A percentile compares a stretch with the other conserved stretches of the same genome.
These are phyloP conservation scores for Ilex paraguariensis DNA, from an alignment of 305 asterid species.

Conservation along the genomic window DNA sequence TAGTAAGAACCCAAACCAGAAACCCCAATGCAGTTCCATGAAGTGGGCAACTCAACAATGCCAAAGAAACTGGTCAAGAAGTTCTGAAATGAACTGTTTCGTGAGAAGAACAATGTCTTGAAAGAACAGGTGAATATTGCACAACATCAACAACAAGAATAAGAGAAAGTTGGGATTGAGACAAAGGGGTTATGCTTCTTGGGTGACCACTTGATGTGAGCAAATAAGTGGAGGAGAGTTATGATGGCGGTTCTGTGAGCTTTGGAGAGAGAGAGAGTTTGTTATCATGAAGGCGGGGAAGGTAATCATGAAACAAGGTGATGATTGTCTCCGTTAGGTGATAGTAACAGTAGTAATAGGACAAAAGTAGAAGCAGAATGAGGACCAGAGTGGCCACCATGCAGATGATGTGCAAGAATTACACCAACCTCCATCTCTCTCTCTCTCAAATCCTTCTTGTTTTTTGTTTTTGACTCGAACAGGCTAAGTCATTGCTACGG, in stretches of 20 bases:
- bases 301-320: conserved; percentile 20
- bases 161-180: background rate
- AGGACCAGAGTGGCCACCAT: background rate
- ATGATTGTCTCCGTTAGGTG: conserved; percentile 28
- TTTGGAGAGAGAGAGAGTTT: too few species aligned
- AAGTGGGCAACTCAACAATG: conserved; percentile 1
- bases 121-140: background rate
- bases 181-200: background rate
- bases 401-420: background rate
- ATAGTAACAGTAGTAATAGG: background rate
- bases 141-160: background rate
- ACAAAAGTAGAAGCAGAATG: background rate
- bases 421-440: too few species aligned
- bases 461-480: background rate
- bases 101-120: background rate
- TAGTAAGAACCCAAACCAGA: conserved; percentile 33
- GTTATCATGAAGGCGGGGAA: too few species aligned
- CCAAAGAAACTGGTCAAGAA: background rate
- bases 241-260: too few species aligned
- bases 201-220: background rate
- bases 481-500: background rate
- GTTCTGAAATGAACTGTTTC: background rate
- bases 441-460: background rate
- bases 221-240: too few species aligned
- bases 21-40: conserved; percentile 44